These are phyloP conservation scores for Candida orba DNA, from an alignment of 805 yeast genomes.

Conservation along the genomic window DNA sequence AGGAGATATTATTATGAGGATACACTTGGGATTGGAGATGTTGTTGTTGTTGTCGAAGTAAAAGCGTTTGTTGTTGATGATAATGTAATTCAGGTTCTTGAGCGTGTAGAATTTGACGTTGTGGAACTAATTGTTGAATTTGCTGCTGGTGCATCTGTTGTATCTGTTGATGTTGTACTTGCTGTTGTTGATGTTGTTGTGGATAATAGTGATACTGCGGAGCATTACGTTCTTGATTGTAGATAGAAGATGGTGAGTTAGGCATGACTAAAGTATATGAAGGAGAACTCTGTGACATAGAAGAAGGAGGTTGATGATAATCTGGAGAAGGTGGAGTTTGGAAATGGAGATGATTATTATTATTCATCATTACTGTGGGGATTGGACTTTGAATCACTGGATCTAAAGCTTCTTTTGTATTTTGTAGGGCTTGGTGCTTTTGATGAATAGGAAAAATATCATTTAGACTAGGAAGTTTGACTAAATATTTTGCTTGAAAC, in stretches of 20 bases:
- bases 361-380: too few relatives aligned
- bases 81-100: background rate
- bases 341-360: too few relatives aligned
- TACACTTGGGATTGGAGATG: background rate
- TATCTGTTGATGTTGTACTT: background rate
- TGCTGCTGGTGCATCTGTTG: background rate
- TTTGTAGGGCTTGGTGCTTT: background rate
- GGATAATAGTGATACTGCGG: background rate
- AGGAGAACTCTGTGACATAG: too few relatives aligned
- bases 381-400: background rate
- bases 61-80: background rate
- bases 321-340: too few relatives aligned
- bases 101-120: background rate
- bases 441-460: slow-evolving; percentile 18
- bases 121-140: background rate
- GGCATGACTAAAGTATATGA: background rate
- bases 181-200: background rate
- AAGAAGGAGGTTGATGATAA: too few relatives aligned
- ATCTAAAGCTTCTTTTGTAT: too few relatives aligned
- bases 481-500: slow-evolving; percentile 7
- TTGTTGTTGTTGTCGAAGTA: background rate
- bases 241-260: background rate
- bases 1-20: background rate
- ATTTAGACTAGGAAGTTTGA: slow-evolving; percentile 22
- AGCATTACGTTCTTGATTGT: background rate